A percentile compares a stretch with the other conserved stretches of the same genome.
phyloP scores from a whole-genome alignment of 2,329 filamentous ascomycete genomes.

The Apiospora aurea region DNA sequence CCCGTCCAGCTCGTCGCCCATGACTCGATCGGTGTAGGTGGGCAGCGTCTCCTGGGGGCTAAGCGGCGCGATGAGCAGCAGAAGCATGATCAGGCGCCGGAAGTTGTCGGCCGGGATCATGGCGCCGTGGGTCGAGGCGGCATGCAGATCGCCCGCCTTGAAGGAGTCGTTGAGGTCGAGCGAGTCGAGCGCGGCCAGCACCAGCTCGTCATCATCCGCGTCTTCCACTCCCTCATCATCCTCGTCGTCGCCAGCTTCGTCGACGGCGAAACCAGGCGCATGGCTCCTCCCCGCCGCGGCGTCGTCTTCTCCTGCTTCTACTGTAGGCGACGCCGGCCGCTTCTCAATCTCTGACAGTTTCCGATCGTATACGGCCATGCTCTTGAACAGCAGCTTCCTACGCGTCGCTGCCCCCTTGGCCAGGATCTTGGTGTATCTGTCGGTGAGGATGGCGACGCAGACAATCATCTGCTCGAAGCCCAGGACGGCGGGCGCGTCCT shows the following conservation, averaged over 20 bases:
- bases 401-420: constrained; percentile 64
- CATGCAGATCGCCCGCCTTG: constrained; percentile 54
- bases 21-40: constrained; percentile 63
- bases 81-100: constrained; percentile 72
- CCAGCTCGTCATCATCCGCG: constrained; percentile 66
- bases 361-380: constrained; percentile 75
- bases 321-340: constrained; percentile 28
- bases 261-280: constrained; percentile 53
- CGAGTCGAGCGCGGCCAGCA: constrained; percentile 72
- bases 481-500: constrained; percentile 73
- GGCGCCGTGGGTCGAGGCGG: constrained; percentile 62
- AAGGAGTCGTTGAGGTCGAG: constrained; percentile 70
- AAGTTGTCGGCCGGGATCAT: constrained; percentile 79
- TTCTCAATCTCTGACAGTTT: constrained; percentile 49
- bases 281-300: constrained; percentile 29
- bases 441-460: constrained; percentile 75
- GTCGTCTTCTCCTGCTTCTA: constrained; percentile 27
- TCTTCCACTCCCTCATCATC: constrained; percentile 47
- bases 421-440: constrained; percentile 70
- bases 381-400: constrained; percentile 72
- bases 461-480: constrained; percentile 75
- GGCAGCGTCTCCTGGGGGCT: constrained; percentile 70
- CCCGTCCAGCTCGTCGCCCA: constrained; percentile 62
- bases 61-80: constrained; percentile 71
- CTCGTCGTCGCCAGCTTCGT: constrained; percentile 50